These are phyloP conservation scores for Fusarium palustre DNA, from an alignment of 2,329 filamentous ascomycete genomes.

Conservation along the genomic window DNA sequence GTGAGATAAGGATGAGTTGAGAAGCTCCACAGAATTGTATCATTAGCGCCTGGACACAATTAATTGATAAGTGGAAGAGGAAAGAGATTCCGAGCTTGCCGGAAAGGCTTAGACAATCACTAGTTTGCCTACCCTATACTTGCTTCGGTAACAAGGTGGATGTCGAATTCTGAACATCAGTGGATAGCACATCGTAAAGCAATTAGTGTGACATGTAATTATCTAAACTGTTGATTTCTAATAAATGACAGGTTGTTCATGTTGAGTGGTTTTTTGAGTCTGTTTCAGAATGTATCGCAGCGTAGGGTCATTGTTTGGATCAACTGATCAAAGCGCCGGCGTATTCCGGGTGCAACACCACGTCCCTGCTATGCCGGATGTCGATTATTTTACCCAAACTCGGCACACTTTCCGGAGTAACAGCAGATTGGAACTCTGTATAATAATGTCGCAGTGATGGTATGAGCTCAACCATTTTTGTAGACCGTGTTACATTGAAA, in stretches of 20 bases:
- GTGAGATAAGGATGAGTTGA: conserved; percentile 14
- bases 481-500: background rate
- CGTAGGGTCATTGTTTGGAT: too few species aligned
- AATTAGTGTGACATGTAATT: background rate
- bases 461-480: too few species aligned
- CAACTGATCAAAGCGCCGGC: background rate
- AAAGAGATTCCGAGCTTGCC: conserved; percentile 28
- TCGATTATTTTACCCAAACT: background rate
- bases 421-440: background rate
- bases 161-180: too few species aligned
- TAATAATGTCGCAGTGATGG: background rate
- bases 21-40: conserved; percentile 2
- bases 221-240: background rate
- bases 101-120: background rate
- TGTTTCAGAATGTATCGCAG: background rate
- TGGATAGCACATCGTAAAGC: too few species aligned
- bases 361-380: background rate
- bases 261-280: background rate
- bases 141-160: fast-evolving
- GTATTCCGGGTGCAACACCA: background rate
- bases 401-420: background rate
- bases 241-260: too few species aligned
- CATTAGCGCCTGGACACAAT: background rate
- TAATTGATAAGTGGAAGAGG: conserved; percentile 5
- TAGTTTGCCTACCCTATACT: background rate